These are phyloP conservation scores for Picochlorum sp. DNA, from an alignment of 139 green algal genomes.

Conservation along the genomic window DNA sequence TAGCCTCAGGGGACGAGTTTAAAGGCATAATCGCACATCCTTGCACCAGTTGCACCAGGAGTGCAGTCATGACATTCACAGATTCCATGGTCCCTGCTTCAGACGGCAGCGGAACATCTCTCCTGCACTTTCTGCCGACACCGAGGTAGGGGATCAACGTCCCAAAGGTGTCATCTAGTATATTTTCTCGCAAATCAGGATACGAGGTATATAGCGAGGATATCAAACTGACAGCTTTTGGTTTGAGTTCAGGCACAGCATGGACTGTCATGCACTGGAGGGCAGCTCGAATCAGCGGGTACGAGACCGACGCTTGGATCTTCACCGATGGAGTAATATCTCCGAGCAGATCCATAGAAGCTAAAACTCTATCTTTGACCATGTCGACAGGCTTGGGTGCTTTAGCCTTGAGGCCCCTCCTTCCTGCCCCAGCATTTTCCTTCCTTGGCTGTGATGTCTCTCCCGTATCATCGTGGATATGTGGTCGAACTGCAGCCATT, in stretches of 20 bases:
- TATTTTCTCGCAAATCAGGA: slow-evolving; percentile 20
- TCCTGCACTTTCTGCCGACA: not conserved
- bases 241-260: slow-evolving; percentile 42
- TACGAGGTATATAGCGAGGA: slow-evolving; percentile 35
- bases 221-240: slow-evolving; percentile 37
- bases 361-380: slow-evolving; percentile 22
- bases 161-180: slow-evolving; percentile 49
- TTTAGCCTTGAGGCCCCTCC: not conserved
- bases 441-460: not conserved
- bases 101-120: not conserved
- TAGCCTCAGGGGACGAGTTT: not conserved
- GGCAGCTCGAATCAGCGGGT: slow-evolving; percentile 47
- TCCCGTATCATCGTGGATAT: slow-evolving; percentile 1
- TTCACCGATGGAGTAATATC: slow-evolving; percentile 27
- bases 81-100: not conserved
- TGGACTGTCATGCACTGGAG: slow-evolving; percentile 43
- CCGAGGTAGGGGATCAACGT: slow-evolving; percentile 11
- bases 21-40: not conserved
- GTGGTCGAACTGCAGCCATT: slow-evolving; percentile 26
- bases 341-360: slow-evolving; percentile 19
- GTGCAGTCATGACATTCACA: not conserved
- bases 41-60: not conserved
- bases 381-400: slow-evolving; percentile 4
- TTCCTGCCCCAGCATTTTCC: not conserved
- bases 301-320: slow-evolving; percentile 30